Evolutionary conservation across 176 grass and related monocot genomes (phyloP).

Genomic region (Eragrostis curvula): DNA sequence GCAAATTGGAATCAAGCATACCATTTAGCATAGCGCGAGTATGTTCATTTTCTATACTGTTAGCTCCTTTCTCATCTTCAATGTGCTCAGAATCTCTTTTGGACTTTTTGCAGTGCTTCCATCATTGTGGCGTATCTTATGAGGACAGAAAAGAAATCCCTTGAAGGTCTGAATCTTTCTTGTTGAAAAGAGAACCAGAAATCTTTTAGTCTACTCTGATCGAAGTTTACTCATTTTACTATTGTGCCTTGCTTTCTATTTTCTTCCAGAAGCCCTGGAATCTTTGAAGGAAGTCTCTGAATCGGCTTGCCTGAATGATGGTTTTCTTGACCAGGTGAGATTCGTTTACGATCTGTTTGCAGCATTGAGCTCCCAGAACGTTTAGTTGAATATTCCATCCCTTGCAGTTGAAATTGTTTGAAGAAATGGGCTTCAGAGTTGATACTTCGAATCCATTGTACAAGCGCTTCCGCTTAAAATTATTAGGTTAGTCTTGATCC

Average conservation of each 20-base stretch:
- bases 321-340: constrained; percentile 91
- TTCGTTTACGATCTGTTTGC: constrained; percentile 30
- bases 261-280: constrained; percentile 82
- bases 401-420: constrained; percentile 85
- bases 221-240: neutral
- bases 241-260: neutral
- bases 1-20: neutral
- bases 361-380: constrained; percentile 2
- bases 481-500: constrained; percentile 64
- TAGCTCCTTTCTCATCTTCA: neutral
- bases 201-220: neutral
- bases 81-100: constrained; percentile 21
- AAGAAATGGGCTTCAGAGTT: constrained; percentile 95
- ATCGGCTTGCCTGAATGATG: constrained; percentile 73
- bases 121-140: constrained; percentile 84
- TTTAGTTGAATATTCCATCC: constrained; percentile 24
- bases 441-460: constrained; percentile 80
- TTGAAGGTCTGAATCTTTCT: constrained; percentile 70
- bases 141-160: constrained; percentile 83
- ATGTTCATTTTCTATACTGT: neutral
- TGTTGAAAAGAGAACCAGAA: neutral
- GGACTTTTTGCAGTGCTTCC: constrained; percentile 64
- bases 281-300: constrained; percentile 72
- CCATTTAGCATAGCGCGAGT: neutral
- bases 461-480: constrained; percentile 86